Evolutionary conservation across 345 rosid genomes (phyloP), one percentile per base, ranked within the genome.

Genomic region (Luvunga scandens): DNA sequence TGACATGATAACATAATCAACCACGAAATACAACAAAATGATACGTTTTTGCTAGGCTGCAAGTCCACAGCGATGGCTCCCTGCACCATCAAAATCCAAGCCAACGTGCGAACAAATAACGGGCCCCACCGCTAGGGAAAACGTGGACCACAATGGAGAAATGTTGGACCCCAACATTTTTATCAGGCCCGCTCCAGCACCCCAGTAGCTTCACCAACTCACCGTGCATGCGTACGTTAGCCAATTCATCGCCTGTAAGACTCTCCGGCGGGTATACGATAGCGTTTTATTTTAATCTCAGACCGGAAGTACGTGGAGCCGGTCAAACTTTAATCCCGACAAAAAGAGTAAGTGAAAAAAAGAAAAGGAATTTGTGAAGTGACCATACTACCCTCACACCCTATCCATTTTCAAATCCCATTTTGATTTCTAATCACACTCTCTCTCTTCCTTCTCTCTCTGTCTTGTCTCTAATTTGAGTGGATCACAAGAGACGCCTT

Each of bases 401-500:
- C 81, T 83, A 69, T 39, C 71, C 81, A 80, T 81, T 81, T 83
- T 83, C 84, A 78, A 87, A 76, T 78, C 85, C 80, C 77, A 31
- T 28, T 64, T 48, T 75, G 57, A 65, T 74, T 71, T 66, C 72
- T 62, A 57, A 45, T 73, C 68, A 65, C 71, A 78, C 81, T 33
- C 70, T n/a, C 56, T 62, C 69, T 66, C 74, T 73, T 30, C 75
- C 27, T 31, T 83, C 82, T 65, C 80, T 55, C 25, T 69, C 55
- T 27, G 31, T 27, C 56, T n/a, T 56, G 50, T 67, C 69, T 69
- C 60, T 53, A 36, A 56, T 55, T 45, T 34, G 81, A 88, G n/a
- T 86, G 91, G 93, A 90, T 83, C 87, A 65, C 34, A 89, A 84
- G 88, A 83, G 84, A 75, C 85, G 86, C 81, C 88, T 81, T 61